Conservation (phyloP, 805 yeast species). For the Yamadazyma nakazawae region DNA sequence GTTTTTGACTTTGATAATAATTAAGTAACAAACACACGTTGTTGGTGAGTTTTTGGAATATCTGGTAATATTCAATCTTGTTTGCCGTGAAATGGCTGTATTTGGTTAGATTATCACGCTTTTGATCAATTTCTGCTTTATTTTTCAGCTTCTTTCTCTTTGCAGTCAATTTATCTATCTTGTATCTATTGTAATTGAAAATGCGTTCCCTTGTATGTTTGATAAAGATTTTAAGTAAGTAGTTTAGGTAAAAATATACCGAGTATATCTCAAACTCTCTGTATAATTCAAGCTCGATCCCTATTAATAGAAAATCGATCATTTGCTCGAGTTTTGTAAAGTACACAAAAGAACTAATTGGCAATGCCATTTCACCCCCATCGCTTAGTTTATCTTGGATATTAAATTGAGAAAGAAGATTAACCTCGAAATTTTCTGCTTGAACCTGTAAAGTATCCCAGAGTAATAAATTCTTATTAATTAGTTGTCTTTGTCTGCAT, state of each 20-base stretch:
- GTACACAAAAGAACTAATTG: slow-evolving; percentile 69
- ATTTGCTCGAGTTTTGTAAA: slow-evolving; percentile 64
- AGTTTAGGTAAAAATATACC: slow-evolving; percentile 66
- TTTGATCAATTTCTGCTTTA: slow-evolving; percentile 12
- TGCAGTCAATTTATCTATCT: slow-evolving; percentile 8
- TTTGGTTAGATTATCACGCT: slow-evolving; percentile 6
- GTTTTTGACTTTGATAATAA: slow-evolving; percentile 6
- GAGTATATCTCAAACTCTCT: slow-evolving; percentile 64
- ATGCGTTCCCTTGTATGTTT: slow-evolving; percentile 46
- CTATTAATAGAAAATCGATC: slow-evolving; percentile 68
- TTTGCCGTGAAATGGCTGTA: slow-evolving; percentile 3
- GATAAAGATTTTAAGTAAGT: slow-evolving; percentile 38
- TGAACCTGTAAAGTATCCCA: slow-evolving; percentile 84
- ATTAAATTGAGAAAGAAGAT: slow-evolving; percentile 30
- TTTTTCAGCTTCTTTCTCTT: slow-evolving; percentile 13
- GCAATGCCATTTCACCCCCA: slow-evolving; percentile 48
- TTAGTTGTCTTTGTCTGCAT: slow-evolving; percentile 76
- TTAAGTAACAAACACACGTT: slow-evolving; percentile 4
- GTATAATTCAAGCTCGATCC: slow-evolving; percentile 73
- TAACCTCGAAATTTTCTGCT: slow-evolving; percentile 61
- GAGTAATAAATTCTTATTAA: slow-evolving; percentile 48
- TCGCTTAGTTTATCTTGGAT: slow-evolving; percentile 35
- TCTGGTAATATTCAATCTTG: slow-evolving; percentile 5
- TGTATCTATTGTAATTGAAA: slow-evolving; percentile 11
- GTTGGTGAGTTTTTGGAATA: slow-evolving; percentile 5